phyloP scores from a whole-genome alignment of 306 rosid genomes.

The Malus orientalis region DNA sequence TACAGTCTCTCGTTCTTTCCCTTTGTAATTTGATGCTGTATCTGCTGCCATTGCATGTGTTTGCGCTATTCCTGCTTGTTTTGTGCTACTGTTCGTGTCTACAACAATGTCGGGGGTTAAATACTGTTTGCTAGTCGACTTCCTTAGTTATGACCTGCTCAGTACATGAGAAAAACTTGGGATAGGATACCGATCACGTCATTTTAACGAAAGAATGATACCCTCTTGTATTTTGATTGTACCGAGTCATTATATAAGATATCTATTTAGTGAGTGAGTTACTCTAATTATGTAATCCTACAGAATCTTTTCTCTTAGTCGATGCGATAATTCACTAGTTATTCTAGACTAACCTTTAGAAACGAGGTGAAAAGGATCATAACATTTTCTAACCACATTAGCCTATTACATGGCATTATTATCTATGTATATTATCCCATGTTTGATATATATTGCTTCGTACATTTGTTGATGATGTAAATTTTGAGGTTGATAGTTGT shows the following conservation, averaged over 20 bases:
- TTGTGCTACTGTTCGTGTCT: slow-evolving; percentile 1
- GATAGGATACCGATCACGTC: not conserved
- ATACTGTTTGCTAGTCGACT: not conserved
- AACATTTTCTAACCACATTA: not conserved
- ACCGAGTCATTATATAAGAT: too few species aligned
- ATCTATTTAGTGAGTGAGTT: too few species aligned
- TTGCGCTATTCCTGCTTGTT: slow-evolving; percentile 5
- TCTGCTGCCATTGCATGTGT: not conserved
- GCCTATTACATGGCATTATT: not conserved
- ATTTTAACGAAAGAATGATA: not conserved
- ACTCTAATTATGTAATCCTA: too few species aligned
- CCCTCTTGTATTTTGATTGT: not conserved
- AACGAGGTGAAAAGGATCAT: not conserved
- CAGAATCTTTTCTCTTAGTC: not conserved
- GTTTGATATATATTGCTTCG: not conserved
- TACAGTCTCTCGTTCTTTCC: slow-evolving; percentile 5
- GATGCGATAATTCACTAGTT: not conserved
- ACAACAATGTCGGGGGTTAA: not conserved
- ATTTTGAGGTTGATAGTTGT: not conserved
- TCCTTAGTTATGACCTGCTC: not conserved
- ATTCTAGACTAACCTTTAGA: not conserved
- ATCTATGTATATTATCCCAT: not conserved
- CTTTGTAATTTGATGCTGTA: slow-evolving; percentile 13
- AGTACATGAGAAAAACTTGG: too few species aligned
- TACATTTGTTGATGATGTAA: not conserved